Evolutionary conservation across 345 rosid genomes (phyloP).

Genomic region (Citrus cavaleriei): DNA sequence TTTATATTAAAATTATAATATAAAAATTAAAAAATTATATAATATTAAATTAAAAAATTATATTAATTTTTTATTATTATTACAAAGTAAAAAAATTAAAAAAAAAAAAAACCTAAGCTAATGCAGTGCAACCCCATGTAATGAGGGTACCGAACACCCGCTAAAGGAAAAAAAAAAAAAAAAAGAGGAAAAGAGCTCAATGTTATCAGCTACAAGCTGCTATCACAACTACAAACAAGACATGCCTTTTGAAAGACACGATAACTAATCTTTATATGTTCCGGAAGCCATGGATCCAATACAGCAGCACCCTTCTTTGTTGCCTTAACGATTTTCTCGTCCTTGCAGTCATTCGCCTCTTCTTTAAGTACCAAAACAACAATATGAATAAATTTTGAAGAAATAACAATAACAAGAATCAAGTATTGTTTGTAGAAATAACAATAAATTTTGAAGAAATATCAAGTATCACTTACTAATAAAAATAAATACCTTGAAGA

Average conservation of each 20-base stretch:
- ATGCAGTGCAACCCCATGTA: no score
- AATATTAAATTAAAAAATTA: no score
- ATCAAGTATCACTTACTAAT: background rate
- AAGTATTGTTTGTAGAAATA: background rate
- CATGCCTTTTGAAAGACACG: conserved; percentile 68
- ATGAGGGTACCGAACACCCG: no score
- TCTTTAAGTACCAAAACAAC: conserved; percentile 23
- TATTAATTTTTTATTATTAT: no score
- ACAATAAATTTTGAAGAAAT: background rate
- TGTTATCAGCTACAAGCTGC: background rate
- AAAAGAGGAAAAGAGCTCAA: background rate
- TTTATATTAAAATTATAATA: no score
- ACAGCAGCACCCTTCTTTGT: conserved; percentile 80
- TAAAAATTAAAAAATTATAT: no score
- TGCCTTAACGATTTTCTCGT: conserved; percentile 58
- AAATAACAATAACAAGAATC: background rate
- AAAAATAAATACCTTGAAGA: conserved; percentile 20
- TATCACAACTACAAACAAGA: background rate
- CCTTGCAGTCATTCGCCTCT: conserved; percentile 24
- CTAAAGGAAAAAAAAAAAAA: background rate
- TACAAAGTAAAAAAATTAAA: no score
- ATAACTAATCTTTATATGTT: conserved; percentile 61
- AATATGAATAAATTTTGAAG: background rate
- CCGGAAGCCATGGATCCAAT: conserved; percentile 74
- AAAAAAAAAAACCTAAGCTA: no score